Base-by-base conservation (phyloP, 2,329 filamentous ascomycete genomes). In the Harringtonia aguacate region DNA sequence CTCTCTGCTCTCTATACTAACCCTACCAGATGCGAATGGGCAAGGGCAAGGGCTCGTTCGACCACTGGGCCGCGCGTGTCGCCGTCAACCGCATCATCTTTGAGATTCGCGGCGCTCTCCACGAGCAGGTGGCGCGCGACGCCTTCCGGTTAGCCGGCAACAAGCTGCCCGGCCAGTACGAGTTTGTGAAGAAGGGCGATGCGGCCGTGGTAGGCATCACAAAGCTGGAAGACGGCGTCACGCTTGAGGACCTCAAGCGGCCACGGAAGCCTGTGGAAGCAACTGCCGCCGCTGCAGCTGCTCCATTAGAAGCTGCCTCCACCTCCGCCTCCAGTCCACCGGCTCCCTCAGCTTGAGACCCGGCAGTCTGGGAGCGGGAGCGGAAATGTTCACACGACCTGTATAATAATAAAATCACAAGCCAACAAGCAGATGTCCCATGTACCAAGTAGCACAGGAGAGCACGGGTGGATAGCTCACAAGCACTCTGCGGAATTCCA, bases 41-140 rank as follows among this genome's bases (percentile, higher is more conserved):
- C 62, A 98, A 97, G 67, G 92, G 92, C 66, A 98, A 98, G 63
- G 92, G 92, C 55, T 85, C 82, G 50, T 97, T 98, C 60, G 92
- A 98, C 61, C 86, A 94, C 60, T 98, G 92, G 92, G 88, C 90
- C 5, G 79, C 84, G 20, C 80, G 90, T 63, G 81, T 97, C 53
- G 80, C 87, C 9, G 86, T 97, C 41, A 95, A 85, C 65, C 86
- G 92, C 62, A 79, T 98, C 39, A 70, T 95, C 18, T 94, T 98
- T 54, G 92, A 98, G 66, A 67, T 98, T 53, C 88, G 87, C 64
- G 92, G 92, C 37, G 78, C 88, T 55, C 60, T 97, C 51, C 92
- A 98, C 75, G 92, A 98, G 70, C 86, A 95, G 68, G 80, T 98
- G 52, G 89, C 86, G 20, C 79, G 81, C 53, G 92, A 98, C 69